Base-by-base conservation (phyloP, 495 filamentous ascomycete genomes). In the Niebla homalea region DNA sequence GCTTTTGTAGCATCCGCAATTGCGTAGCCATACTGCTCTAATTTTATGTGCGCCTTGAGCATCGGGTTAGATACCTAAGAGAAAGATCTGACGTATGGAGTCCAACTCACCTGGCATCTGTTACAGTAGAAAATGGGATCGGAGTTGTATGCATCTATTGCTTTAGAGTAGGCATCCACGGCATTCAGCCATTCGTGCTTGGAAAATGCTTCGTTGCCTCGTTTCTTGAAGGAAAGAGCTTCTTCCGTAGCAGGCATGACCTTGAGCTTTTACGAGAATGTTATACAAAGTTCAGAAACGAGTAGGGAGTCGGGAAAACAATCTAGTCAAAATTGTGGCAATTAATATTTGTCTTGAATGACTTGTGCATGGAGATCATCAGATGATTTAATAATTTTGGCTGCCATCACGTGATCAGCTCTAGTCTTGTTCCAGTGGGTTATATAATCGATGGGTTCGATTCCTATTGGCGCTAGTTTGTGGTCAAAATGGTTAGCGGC, bases 41-140 rank as follows among this genome's bases (percentile, higher is more conserved):
- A 80, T 73, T 96, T 97, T 64, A 96, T 88, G 63, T 99, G 77
- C 48, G 87, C 84, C 87, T 94, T 63, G 15, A 12, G 15, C 1
- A 41, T 5, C 11, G 18, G 19, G 48, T 54, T 26, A 51, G 46
- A 36, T 18, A 22, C 21, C n/a, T n/a, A n/a, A n/a, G 19, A 6
- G 10, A 25, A 23, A 18, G 4, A 22, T n/a, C 19, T 25, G 16
- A 12, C 36, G 52, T 10, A 53, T 15, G 2, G 19, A 52, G 46
- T 29, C 48, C 25, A 37, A 49, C 39, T 50, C 64, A 94, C 89
- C 76, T 95, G 89, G 36, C 93, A 90, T 59, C 92, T 69, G 68
- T 99, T 99, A 58, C 85, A 84, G 72, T 83, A 97, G 69, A 87
- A 96, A 5, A 87, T 83, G 1, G 88, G 84, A 51, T 95, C 84